Conservation (phyloP, 495 filamentous ascomycete species). For the Xylaria cubensis region DNA sequence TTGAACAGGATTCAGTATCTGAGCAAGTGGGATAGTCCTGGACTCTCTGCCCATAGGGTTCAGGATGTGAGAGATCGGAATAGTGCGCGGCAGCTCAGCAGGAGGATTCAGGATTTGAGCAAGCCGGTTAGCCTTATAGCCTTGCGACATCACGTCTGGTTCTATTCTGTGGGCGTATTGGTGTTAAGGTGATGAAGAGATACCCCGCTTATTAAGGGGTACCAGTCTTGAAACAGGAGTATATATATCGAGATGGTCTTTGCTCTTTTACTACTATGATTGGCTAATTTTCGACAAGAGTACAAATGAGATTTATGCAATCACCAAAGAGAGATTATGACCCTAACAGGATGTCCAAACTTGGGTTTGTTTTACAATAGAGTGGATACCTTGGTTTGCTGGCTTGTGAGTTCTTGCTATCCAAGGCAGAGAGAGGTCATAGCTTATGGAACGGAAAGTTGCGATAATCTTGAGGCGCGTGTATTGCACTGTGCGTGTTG, state of each 20-base stretch:
- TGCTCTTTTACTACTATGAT: not conserved
- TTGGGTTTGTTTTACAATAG: slow-evolving; percentile 2
- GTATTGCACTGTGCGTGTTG: not conserved
- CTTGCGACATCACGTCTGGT: not conserved
- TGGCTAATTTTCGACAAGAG: not conserved
- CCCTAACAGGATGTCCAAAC: not conserved
- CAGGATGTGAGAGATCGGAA: not conserved
- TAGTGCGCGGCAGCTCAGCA: not conserved
- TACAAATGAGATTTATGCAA: not conserved
- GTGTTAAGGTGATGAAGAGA: not conserved
- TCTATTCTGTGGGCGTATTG: not conserved
- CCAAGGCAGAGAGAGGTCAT: not conserved
- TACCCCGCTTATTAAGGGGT: slow-evolving; percentile 5
- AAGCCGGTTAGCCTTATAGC: not conserved
- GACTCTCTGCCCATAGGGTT: not conserved
- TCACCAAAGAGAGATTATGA: not conserved
- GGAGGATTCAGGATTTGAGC: not conserved
- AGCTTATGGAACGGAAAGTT: not conserved
- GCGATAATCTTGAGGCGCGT: not conserved
- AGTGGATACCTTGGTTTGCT: not conserved
- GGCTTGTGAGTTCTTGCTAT: not conserved
- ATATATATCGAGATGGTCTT: not conserved
- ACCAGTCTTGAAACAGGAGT: not conserved
- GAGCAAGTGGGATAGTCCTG: not conserved
- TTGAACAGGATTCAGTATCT: not conserved